Conservation (phyloP, 495 filamentous ascomycete genomes). For the Rhypophila decipiens region DNA sequence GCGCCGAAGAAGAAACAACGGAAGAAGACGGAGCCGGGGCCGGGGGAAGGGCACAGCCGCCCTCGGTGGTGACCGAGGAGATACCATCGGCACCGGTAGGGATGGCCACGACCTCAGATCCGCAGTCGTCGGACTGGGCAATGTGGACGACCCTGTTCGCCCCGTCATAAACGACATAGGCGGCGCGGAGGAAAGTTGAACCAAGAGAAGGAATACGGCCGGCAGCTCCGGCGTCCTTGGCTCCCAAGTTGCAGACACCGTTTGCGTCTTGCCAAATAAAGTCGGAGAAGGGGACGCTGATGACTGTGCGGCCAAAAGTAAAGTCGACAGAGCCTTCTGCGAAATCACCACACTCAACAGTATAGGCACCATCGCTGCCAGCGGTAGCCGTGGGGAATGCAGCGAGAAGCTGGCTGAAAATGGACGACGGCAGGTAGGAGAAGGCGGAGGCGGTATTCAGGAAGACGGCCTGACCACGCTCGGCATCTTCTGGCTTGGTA, state of each 20-base stretch:
- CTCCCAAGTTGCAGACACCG: slow-evolving; percentile 33
- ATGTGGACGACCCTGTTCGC: slow-evolving; percentile 80
- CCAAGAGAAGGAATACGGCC: slow-evolving; percentile 64
- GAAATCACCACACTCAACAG: slow-evolving; percentile 54
- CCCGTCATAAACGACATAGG: slow-evolving; percentile 93
- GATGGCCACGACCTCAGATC: slow-evolving; percentile 18
- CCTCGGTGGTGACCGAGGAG: slow-evolving; percentile 9
- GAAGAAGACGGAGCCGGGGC: background rate
- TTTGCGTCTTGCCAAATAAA: slow-evolving; percentile 50
- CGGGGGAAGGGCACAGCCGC: slow-evolving; percentile 2
- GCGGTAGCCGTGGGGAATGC: slow-evolving; percentile 40
- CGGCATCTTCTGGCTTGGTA: slow-evolving; percentile 1
- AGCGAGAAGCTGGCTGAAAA: slow-evolving; percentile 17
- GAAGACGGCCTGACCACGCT: slow-evolving; percentile 10
- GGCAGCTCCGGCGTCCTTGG: slow-evolving; percentile 50
- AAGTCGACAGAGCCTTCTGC: slow-evolving; percentile 55
- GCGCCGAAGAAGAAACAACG: background rate
- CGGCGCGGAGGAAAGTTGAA: slow-evolving; percentile 89
- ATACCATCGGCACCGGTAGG: slow-evolving; percentile 17
- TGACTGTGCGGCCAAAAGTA: slow-evolving; percentile 39
- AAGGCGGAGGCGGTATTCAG: slow-evolving; percentile 21
- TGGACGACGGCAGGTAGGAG: slow-evolving; percentile 12
- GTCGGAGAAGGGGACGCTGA: slow-evolving; percentile 55
- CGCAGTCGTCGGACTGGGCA: slow-evolving; percentile 48
- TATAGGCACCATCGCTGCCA: slow-evolving; percentile 43